Conservation (phyloP, 1,284 basidiomycete species). For the Schizophyllum amplum region DNA sequence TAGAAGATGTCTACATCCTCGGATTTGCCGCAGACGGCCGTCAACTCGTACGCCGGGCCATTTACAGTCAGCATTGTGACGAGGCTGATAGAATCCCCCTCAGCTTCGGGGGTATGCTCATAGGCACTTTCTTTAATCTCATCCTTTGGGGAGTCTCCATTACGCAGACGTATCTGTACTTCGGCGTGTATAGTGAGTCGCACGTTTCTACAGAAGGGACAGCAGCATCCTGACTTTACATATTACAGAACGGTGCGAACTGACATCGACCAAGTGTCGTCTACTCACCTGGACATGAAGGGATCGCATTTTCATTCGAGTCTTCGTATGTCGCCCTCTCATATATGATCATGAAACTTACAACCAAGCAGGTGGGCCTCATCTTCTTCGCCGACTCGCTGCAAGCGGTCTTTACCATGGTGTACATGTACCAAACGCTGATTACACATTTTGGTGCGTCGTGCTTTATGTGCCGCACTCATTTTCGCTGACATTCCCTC, state of each 20-base stretch:
- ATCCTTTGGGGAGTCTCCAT: background rate
- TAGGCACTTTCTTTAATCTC: background rate
- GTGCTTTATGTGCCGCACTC: background rate
- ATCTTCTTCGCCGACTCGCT: constrained; percentile 17
- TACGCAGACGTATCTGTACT: background rate
- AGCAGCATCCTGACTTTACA: background rate
- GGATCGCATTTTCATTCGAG: background rate
- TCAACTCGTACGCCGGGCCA: background rate
- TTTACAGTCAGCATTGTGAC: background rate
- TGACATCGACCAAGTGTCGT: background rate
- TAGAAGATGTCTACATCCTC: background rate
- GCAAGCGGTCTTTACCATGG: constrained; percentile 22
- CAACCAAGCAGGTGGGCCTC: background rate
- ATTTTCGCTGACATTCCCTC: background rate
- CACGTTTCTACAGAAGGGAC: no score
- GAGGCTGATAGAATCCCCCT: no score
- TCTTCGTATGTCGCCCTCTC: background rate
- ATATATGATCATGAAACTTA: background rate
- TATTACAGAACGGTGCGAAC: background rate
- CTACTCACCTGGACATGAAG: background rate
- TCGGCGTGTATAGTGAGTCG: background rate
- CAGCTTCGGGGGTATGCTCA: background rate
- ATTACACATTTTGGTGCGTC: constrained; percentile 18
- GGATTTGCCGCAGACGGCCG: background rate
- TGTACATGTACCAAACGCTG: constrained; percentile 23